A percentile compares a stretch with the other conserved stretches of the same genome.
Evolutionary conservation across 768 basidiomycete species (phyloP).

Genomic region (Boletellus ananiceps): DNA sequence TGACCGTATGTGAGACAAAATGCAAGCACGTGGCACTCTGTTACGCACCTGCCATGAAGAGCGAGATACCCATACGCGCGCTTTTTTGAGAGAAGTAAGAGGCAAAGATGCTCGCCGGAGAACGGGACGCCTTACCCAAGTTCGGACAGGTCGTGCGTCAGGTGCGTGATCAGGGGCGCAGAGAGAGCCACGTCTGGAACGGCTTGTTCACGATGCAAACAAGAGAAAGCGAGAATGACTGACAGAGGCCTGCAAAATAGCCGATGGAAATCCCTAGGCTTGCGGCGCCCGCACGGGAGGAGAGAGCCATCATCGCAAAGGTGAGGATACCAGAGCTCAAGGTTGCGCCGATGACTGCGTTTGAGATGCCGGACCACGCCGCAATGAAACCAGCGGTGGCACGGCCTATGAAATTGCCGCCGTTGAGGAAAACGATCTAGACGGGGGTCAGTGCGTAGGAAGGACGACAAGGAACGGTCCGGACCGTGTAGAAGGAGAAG

Average conservation of each 20-base stretch:
- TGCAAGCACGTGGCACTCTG: neutral
- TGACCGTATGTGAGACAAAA: neutral
- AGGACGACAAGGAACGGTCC: conserved; percentile 3
- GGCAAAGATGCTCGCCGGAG: neutral
- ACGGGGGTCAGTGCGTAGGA: neutral
- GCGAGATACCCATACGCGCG: conserved; percentile 45
- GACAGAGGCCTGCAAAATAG: conserved; percentile 45
- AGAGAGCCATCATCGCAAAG: conserved; percentile 41
- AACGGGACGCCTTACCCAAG: conserved; percentile 35
- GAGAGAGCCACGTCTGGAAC: conserved; percentile 36
- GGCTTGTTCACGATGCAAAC: neutral
- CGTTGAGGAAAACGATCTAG: conserved; percentile 38
- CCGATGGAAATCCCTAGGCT: conserved; percentile 43
- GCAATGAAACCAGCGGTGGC: conserved; percentile 34
- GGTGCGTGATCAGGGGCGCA: conserved; percentile 39
- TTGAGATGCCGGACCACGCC: conserved; percentile 41
- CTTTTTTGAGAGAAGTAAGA: conserved; percentile 9
- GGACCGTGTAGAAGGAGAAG: conserved; percentile 55
- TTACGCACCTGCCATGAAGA: conserved; percentile 40
- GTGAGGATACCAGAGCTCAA: conserved; percentile 35
- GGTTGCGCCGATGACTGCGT: conserved; percentile 37
- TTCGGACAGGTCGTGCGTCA: conserved; percentile 43
- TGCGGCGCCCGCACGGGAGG: conserved; percentile 34
- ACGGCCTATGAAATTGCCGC: conserved; percentile 35
- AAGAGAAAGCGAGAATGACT: conserved; percentile 11